These are phyloP conservation scores for Talaromyces ruber DNA, from an alignment of 495 filamentous ascomycete genomes.

Conservation along the genomic window DNA sequence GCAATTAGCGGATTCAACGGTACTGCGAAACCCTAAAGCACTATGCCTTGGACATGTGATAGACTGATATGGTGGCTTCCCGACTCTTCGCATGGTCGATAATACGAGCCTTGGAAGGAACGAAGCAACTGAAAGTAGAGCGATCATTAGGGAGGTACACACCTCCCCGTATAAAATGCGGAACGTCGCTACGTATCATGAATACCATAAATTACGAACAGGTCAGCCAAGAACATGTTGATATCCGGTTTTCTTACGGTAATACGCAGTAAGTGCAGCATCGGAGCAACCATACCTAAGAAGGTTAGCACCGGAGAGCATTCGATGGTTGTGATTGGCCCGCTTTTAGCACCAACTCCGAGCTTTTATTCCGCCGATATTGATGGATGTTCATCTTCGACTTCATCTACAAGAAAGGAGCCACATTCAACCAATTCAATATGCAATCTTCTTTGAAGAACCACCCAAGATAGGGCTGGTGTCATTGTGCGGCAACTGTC, in stretches of 20 bases:
- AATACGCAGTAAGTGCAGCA: neutral
- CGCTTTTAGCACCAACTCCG: neutral
- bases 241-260: neutral
- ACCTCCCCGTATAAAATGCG: too few species aligned
- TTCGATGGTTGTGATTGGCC: neutral
- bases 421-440: neutral
- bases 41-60: too few species aligned
- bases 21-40: too few species aligned
- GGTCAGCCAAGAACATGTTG: neutral
- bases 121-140: too few species aligned
- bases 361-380: neutral
- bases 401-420: neutral
- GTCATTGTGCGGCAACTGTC: neutral
- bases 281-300: neutral
- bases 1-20: too few species aligned
- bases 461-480: neutral
- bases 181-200: too few species aligned
- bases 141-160: too few species aligned
- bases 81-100: too few species aligned
- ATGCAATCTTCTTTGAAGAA: neutral
- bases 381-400: neutral
- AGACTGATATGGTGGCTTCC: too few species aligned
- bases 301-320: neutral
- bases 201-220: neutral
- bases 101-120: too few species aligned